phyloP scores from a whole-genome alignment of 768 basidiomycete genomes.

The Amyloporia xantha region DNA sequence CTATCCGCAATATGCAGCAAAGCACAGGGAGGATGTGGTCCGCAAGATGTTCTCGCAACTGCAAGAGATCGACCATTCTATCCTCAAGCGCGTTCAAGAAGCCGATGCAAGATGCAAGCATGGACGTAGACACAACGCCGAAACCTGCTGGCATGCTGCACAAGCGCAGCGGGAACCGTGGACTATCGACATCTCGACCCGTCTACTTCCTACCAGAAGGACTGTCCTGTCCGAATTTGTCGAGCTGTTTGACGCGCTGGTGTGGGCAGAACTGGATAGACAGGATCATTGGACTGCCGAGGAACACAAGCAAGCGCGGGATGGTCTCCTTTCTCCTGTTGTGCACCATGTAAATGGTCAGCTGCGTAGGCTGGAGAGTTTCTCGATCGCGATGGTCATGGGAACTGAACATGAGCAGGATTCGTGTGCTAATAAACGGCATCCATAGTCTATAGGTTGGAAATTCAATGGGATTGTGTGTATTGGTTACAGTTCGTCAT shows the following conservation, averaged over 20 bases:
- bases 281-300: not conserved
- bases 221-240: not conserved
- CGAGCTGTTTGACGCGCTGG: not conserved
- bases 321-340: not conserved
- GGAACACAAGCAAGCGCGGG: not conserved
- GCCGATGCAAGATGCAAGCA: not conserved
- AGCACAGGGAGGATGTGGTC: no score
- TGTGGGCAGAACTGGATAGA: not conserved
- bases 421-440: no score
- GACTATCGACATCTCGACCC: not conserved
- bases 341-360: not conserved
- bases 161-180: not conserved
- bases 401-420: not conserved
- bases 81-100: not conserved
- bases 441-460: not conserved
- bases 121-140: not conserved
- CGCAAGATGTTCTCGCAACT: not conserved
- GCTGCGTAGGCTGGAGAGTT: not conserved
- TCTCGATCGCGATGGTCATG: not conserved
- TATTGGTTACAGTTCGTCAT: no score
- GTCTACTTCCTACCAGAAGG: not conserved
- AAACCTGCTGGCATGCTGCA: not conserved
- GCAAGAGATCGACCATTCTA: not conserved
- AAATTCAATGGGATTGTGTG: no score
- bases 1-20: no score